Evolutionary conservation across 805 yeast genomes (phyloP).

Genomic region (Lachancea fermentati): DNA sequence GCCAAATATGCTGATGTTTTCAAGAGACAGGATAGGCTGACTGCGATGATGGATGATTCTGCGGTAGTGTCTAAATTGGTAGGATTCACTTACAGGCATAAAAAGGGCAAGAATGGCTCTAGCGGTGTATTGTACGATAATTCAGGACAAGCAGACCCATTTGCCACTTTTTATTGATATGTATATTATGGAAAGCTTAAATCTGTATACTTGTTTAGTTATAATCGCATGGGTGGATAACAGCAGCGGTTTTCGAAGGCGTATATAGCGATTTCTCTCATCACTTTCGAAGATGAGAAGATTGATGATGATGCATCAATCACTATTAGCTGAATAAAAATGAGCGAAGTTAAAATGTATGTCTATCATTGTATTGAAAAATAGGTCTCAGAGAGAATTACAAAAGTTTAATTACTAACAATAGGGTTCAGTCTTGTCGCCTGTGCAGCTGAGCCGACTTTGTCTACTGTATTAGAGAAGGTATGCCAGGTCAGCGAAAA

Average conservation of each 20-base stretch:
- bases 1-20: constrained; percentile 95
- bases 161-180: constrained; percentile 33
- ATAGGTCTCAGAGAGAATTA: too few species aligned
- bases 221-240: too few species aligned
- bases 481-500: constrained; percentile 46
- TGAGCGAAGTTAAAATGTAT: too few species aligned
- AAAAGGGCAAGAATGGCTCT: constrained; percentile 36
- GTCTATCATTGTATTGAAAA: too few species aligned
- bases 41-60: constrained; percentile 55
- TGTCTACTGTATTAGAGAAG: constrained; percentile 36
- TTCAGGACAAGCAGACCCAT: constrained; percentile 34
- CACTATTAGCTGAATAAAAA: too few species aligned
- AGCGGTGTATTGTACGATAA: constrained; percentile 34
- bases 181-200: too few species aligned
- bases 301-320: too few species aligned
- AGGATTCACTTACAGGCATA: constrained; percentile 95
- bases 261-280: too few species aligned
- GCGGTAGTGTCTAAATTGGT: constrained; percentile 70
- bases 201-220: too few species aligned
- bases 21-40: constrained; percentile 82
- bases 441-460: constrained; percentile 13
- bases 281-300: too few species aligned
- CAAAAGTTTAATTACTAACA: too few species aligned
- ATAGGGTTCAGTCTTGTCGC: constrained; percentile 18
- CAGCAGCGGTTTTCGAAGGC: too few species aligned